Evolutionary conservation across 1,284 basidiomycete genomes (phyloP), one percentile per base, ranked within the genome.

Genomic region (Pseudozyma thailandica): DNA sequence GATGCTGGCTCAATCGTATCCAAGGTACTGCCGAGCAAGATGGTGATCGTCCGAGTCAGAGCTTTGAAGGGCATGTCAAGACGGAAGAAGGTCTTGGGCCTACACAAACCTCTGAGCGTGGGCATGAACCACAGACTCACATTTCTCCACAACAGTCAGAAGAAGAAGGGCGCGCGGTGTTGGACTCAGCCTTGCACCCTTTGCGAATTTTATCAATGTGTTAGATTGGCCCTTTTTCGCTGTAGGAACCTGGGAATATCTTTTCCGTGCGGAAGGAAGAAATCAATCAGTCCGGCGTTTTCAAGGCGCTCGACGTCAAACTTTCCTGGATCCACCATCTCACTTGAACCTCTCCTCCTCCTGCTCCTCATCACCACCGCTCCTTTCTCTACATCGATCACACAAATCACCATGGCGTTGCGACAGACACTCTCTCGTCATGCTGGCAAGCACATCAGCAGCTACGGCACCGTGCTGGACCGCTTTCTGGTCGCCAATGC

Each of bases 381-480:
- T 25, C 9, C 2, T 23, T 13, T 28, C 25, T 16, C 46, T 23
- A 27, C 12, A 5, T 16, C 18, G 9, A 21, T 30, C 12, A 9
- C 2, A 10, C n/a, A 10, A 2, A 21, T 23, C 23, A 58, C 7
- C 0, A 72, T 72, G 69, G 54, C 63, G 4, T 56, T 72, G 48
- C 21, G 26, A 41, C 20, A 44, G 6, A 49, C 54, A 0, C 44
- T 71, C 37, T 1, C 44, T 1, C 50, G 62, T 37, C 25, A 10
- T 27, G 50, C 51, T 3, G 6, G 9, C 37, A 72, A 72, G 41
- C 62, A 71, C 52, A 31, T 49, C 28, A 45, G 28, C 44, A 20
- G 55, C 2, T 63, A 59, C 53, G 56, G 66, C 27, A 59, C 43
- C 26, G 51, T 56, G 2, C 60, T 63, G 6, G 66, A 70, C 45